These are phyloP conservation scores for Cucurbita maxima DNA, from an alignment of 306 rosid genomes.

Conservation along the genomic window DNA sequence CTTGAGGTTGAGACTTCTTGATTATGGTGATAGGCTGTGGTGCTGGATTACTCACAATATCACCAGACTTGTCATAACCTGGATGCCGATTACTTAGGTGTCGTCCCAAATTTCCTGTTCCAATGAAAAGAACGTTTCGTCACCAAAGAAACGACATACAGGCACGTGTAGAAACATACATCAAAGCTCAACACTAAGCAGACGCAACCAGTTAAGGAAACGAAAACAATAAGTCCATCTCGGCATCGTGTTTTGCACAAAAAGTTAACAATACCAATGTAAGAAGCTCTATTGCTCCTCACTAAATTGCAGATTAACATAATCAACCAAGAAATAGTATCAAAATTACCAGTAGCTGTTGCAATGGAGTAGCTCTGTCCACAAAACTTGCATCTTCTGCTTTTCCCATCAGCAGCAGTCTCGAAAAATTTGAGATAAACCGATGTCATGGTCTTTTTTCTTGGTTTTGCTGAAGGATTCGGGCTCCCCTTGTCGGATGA, in stretches of 20 bases:
- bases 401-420: constrained; percentile 78
- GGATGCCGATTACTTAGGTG: constrained; percentile 94
- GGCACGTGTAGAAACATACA: not conserved
- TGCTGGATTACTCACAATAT: constrained; percentile 28
- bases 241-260: not conserved
- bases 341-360: constrained; percentile 71
- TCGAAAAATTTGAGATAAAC: constrained; percentile 86
- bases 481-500: constrained; percentile 57
- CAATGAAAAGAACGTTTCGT: constrained; percentile 11
- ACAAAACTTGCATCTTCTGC: constrained; percentile 86
- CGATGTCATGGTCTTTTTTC: constrained; percentile 96
- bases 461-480: constrained; percentile 41
- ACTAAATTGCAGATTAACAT: not conserved
- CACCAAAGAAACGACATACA: not conserved
- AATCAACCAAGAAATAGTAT: constrained; percentile 3
- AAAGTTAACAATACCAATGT: not conserved
- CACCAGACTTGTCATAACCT: constrained; percentile 76
- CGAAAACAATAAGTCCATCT: not conserved
- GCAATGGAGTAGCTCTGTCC: constrained; percentile 89
- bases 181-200: not conserved
- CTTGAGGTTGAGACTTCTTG: constrained; percentile 61
- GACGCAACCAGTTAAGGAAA: not conserved
- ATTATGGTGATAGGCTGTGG: constrained; percentile 25
- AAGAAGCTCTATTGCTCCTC: not conserved
- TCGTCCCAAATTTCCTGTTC: constrained; percentile 81